A percentile compares a stretch with the other conserved stretches of the same genome.
Evolutionary conservation across 345 rosid genomes (phyloP).

Genomic region (Populus nigra): DNA sequence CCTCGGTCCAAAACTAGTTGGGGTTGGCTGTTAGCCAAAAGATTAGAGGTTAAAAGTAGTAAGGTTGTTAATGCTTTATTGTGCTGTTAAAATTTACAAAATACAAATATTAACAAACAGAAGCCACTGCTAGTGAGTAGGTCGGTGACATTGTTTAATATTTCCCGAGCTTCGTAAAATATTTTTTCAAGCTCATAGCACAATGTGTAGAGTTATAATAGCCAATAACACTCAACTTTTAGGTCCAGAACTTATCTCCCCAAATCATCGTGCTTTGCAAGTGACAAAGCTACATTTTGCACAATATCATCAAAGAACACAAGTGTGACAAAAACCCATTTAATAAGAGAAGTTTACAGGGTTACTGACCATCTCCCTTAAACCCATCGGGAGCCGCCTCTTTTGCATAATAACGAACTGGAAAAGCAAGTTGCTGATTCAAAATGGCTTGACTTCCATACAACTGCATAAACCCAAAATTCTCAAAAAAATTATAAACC

Average conservation of each 20-base stretch:
- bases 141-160: too few relatives aligned
- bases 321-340: not conserved
- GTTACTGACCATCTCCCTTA: constrained; percentile 19
- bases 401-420: not conserved
- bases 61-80: too few relatives aligned
- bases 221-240: not conserved
- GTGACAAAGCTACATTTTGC: not conserved
- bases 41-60: too few relatives aligned
- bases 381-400: not conserved
- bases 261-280: not conserved
- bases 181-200: not conserved
- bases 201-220: not conserved
- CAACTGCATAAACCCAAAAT: not conserved
- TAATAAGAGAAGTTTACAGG: not conserved
- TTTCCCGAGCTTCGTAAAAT: not conserved
- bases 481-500: not conserved
- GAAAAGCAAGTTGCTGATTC: not conserved
- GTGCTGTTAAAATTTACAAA: too few relatives aligned
- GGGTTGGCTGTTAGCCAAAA: too few relatives aligned
- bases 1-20: too few relatives aligned
- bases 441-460: not conserved
- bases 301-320: not conserved
- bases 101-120: too few relatives aligned
- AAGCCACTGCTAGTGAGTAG: too few relatives aligned
- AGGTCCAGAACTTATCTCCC: not conserved